phyloP scores from a whole-genome alignment of 129 eudicot species.

The Saposhnikovia divaricata region DNA sequence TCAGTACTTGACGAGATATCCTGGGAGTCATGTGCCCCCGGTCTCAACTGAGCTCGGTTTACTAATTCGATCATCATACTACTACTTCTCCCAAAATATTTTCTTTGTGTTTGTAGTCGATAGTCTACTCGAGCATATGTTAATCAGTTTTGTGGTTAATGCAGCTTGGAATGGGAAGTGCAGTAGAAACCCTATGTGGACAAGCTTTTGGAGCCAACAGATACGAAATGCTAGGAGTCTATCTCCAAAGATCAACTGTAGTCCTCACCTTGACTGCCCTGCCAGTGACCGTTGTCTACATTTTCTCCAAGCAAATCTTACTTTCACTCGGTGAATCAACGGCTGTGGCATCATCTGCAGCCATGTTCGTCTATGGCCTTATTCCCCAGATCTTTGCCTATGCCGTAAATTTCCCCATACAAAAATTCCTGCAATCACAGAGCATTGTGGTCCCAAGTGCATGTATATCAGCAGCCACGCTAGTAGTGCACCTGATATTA shows the following conservation, averaged over 20 bases:
- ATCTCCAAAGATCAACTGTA: slow-evolving; percentile 65
- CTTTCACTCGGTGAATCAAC: slow-evolving; percentile 46
- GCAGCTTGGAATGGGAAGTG: slow-evolving; percentile 94
- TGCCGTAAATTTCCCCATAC: slow-evolving; percentile 68
- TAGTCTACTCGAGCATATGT: background rate
- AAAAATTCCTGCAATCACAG: slow-evolving; percentile 71
- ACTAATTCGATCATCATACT: background rate
- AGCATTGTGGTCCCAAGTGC: slow-evolving; percentile 67
- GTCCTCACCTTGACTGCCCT: slow-evolving; percentile 46
- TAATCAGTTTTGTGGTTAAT: slow-evolving; percentile 2
- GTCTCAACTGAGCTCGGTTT: background rate
- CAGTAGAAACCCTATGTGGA: slow-evolving; percentile 76
- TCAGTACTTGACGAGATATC: background rate
- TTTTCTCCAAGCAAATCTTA: slow-evolving; percentile 41
- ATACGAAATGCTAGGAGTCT: slow-evolving; percentile 68
- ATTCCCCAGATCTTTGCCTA: slow-evolving; percentile 78
- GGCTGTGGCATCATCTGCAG: slow-evolving; percentile 45
- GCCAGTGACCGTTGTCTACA: slow-evolving; percentile 42
- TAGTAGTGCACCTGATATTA: slow-evolving; percentile 41
- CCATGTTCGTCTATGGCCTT: slow-evolving; percentile 61
- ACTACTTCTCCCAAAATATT: background rate
- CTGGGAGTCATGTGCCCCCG: background rate
- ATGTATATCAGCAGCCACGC: slow-evolving; percentile 50
- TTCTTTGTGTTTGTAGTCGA: background rate
- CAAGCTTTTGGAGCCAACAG: slow-evolving; percentile 70